Conservation (phyloP, 164 flowering plant species). For the Malania oleifera region DNA sequence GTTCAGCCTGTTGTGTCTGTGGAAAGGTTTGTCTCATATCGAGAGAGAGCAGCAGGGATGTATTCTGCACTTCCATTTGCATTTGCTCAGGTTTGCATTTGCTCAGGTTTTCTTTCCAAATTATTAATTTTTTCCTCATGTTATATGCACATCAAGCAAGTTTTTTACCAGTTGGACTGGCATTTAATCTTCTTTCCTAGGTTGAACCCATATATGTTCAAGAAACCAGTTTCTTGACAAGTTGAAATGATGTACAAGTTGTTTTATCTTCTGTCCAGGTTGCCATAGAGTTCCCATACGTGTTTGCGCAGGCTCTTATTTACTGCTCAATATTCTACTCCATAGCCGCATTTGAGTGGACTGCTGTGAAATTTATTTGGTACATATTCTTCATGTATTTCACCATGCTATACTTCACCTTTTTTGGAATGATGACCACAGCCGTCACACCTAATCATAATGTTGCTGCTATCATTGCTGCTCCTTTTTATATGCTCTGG, state of each 20-base stretch:
- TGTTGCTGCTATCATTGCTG: slow-evolving; percentile 81
- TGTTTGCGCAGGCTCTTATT: slow-evolving; percentile 71
- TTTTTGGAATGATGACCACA: slow-evolving; percentile 96
- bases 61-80: slow-evolving; percentile 95
- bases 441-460: slow-evolving; percentile 94
- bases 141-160: no score
- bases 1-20: slow-evolving; percentile 96
- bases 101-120: not conserved
- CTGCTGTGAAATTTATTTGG: slow-evolving; percentile 56
- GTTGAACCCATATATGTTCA: no score
- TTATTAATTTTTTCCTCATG: no score
- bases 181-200: no score
- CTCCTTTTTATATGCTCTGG: slow-evolving; percentile 98
- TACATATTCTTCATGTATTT: slow-evolving; percentile 87
- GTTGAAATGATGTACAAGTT: not conserved
- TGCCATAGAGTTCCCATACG: slow-evolving; percentile 92
- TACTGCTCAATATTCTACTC: slow-evolving; percentile 77
- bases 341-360: slow-evolving; percentile 90
- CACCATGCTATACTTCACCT: slow-evolving; percentile 89
- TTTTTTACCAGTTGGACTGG: no score
- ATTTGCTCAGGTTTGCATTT: slow-evolving; percentile 78
- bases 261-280: slow-evolving; percentile 42
- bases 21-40: slow-evolving; percentile 92
- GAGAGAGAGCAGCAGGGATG: slow-evolving; percentile 98
- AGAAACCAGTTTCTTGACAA: not conserved